These are phyloP conservation scores for Pugionium dolabratum DNA, from an alignment of 345 rosid species.

Conservation along the genomic window DNA sequence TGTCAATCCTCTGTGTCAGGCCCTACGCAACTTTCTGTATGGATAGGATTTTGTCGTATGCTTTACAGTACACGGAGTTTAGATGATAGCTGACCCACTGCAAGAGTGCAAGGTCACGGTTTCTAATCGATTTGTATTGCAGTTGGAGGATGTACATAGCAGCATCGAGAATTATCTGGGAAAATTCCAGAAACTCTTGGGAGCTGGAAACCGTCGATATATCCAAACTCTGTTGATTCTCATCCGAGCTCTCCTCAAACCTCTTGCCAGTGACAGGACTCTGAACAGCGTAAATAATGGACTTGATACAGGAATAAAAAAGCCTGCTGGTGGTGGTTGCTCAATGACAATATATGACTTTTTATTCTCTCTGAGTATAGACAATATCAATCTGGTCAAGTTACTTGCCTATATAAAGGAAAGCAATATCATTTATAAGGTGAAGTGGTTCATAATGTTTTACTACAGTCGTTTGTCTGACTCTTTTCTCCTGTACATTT, in stretches of 20 bases:
- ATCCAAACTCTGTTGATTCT: constrained; percentile 83
- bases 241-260: constrained; percentile 61
- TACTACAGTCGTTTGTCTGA: constrained; percentile 1
- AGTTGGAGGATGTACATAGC: constrained; percentile 75
- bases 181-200: constrained; percentile 67
- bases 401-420: constrained; percentile 72
- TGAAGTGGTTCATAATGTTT: constrained; percentile 34
- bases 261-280: constrained; percentile 47
- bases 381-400: constrained; percentile 86
- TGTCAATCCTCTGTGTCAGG: neutral
- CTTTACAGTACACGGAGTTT: neutral
- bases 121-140: constrained; percentile 28
- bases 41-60: constrained; percentile 3
- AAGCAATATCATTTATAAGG: constrained; percentile 91
- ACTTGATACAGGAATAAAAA: constrained; percentile 46
- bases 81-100: constrained; percentile 2
- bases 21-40: constrained; percentile 15
- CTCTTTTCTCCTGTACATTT: constrained; percentile 18
- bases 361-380: constrained; percentile 73
- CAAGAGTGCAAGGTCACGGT: neutral
- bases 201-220: constrained; percentile 91
- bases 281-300: constrained; percentile 30
- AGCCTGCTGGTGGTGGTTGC: constrained; percentile 42
- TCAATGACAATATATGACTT: constrained; percentile 86
- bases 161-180: constrained; percentile 67